These are phyloP conservation scores for Articulospora tetracladia DNA, from an alignment of 495 filamentous ascomycete genomes.

Conservation along the genomic window DNA sequence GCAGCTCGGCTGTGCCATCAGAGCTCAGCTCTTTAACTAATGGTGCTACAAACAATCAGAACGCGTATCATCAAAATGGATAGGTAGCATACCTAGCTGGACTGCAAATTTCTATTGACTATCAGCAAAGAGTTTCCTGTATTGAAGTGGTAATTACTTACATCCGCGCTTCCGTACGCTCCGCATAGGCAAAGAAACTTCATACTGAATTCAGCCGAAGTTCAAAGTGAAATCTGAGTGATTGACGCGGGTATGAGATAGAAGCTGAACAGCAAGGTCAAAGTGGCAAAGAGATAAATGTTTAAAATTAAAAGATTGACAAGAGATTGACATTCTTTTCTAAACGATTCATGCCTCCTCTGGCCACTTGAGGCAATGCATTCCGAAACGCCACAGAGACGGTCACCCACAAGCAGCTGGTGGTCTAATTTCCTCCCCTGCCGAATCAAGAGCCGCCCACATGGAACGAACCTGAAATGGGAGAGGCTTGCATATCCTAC, in stretches of 20 bases:
- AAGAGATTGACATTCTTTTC: neutral
- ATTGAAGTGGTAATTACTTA: conserved; percentile 8
- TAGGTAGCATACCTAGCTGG: conserved; percentile 38
- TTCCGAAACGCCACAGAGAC: neutral
- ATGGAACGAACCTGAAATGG: neutral
- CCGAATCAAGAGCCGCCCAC: neutral
- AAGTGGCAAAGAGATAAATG: neutral
- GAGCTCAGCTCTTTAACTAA: conserved; percentile 41
- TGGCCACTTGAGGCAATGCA: neutral
- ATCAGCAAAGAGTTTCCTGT: neutral
- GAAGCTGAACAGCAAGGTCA: neutral
- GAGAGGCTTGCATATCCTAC: neutral
- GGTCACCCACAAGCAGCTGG: neutral
- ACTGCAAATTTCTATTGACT: conserved; percentile 45
- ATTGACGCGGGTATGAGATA: neutral
- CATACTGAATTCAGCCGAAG: conserved; percentile 21
- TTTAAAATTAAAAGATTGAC: neutral
- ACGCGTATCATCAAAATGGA: neutral
- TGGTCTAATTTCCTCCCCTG: neutral
- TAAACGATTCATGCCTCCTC: neutral
- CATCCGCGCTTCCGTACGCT: conserved; percentile 41
- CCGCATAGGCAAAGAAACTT: conserved; percentile 33
- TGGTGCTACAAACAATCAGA: conserved; percentile 32
- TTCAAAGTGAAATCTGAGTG: neutral
- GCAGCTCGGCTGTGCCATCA: conserved; percentile 39